phyloP scores from a whole-genome alignment of 768 basidiomycete genomes.

The Auriscalpium microsporum region DNA sequence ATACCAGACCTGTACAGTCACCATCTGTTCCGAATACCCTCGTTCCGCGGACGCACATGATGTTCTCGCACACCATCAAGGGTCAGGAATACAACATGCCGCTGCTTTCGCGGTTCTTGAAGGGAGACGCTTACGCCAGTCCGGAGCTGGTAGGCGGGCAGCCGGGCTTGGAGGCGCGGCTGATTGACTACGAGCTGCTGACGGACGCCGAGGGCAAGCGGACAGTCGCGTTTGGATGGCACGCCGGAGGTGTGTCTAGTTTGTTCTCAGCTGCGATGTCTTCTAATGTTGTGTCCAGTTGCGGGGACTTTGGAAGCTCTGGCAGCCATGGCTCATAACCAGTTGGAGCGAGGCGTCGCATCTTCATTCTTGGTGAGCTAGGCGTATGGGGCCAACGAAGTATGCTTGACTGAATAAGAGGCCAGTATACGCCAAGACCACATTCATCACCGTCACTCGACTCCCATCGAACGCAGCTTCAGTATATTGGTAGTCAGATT shows the following conservation, averaged over 20 bases:
- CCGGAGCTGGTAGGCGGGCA: neutral
- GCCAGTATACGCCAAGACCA: slow-evolving; percentile 70
- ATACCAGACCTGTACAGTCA: slow-evolving; percentile 34
- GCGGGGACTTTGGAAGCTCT: slow-evolving; percentile 82
- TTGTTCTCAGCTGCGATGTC: neutral
- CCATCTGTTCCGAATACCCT: slow-evolving; percentile 13
- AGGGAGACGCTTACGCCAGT: slow-evolving; percentile 5
- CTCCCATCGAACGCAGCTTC: slow-evolving; percentile 45
- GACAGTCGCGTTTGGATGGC: slow-evolving; percentile 87
- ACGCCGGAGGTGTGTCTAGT: slow-evolving; percentile 64
- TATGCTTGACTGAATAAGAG: too few relatives aligned
- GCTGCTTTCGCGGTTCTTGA: slow-evolving; percentile 57
- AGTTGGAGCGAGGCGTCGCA: slow-evolving; percentile 70
- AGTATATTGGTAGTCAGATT: slow-evolving; percentile 50
- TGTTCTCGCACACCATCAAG: slow-evolving; percentile 91
- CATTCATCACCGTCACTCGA: slow-evolving; percentile 58
- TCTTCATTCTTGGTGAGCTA: slow-evolving; percentile 70
- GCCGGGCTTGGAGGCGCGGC: slow-evolving; percentile 29
- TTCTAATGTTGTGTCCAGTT: slow-evolving; percentile 35
- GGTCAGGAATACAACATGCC: slow-evolving; percentile 82
- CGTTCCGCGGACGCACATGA: slow-evolving; percentile 62
- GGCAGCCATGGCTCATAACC: slow-evolving; percentile 65
- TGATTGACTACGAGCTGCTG: slow-evolving; percentile 85
- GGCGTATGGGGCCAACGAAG: neutral
- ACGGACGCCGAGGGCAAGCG: slow-evolving; percentile 56